These are phyloP conservation scores for Raddia distichophylla DNA, from an alignment of 176 grass and related monocot genomes.

Conservation along the genomic window DNA sequence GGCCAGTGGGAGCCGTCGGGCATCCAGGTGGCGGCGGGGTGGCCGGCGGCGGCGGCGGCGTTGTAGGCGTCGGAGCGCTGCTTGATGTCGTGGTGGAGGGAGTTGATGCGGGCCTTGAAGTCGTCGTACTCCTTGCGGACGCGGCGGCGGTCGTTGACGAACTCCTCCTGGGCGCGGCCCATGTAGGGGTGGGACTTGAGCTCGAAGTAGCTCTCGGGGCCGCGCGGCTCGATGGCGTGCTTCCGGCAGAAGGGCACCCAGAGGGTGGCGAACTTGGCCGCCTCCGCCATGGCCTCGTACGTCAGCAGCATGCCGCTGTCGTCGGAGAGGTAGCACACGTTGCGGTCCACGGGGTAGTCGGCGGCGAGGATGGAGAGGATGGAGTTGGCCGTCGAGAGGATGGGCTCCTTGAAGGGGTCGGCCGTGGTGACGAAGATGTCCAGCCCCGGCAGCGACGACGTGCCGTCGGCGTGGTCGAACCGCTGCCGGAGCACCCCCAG, in stretches of 20 bases:
- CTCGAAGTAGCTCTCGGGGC: constrained; percentile 83
- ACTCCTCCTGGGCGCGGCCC: constrained; percentile 71
- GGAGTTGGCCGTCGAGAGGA: constrained; percentile 83
- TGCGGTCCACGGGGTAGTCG: constrained; percentile 78
- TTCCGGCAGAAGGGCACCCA: constrained; percentile 97
- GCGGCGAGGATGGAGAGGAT: constrained; percentile 92
- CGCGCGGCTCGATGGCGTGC: constrained; percentile 79
- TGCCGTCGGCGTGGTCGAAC: constrained; percentile 71
- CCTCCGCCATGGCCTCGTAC: constrained; percentile 84
- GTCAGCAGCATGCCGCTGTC: constrained; percentile 82
- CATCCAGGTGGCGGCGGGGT: constrained; percentile 70
- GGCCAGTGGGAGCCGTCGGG: constrained; percentile 70
- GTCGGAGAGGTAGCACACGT: constrained; percentile 89
- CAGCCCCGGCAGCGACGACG: constrained; percentile 62
- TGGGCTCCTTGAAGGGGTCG: constrained; percentile 85
- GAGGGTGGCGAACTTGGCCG: constrained; percentile 70
- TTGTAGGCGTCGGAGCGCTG: constrained; percentile 67
- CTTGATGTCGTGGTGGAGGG: constrained; percentile 61
- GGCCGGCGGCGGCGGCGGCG: constrained; percentile 41
- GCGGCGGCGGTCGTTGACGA: constrained; percentile 84
- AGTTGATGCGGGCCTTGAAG: constrained; percentile 78
- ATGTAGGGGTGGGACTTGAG: constrained; percentile 86
- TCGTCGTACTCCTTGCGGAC: constrained; percentile 85
- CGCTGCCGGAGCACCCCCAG: constrained; percentile 65
- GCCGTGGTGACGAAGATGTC: constrained; percentile 93